Evolutionary conservation across 192 early-diverging fungal species (phyloP), one percentile per base, ranked within the genome.

Genomic region (Umbelopsis vinacea): DNA sequence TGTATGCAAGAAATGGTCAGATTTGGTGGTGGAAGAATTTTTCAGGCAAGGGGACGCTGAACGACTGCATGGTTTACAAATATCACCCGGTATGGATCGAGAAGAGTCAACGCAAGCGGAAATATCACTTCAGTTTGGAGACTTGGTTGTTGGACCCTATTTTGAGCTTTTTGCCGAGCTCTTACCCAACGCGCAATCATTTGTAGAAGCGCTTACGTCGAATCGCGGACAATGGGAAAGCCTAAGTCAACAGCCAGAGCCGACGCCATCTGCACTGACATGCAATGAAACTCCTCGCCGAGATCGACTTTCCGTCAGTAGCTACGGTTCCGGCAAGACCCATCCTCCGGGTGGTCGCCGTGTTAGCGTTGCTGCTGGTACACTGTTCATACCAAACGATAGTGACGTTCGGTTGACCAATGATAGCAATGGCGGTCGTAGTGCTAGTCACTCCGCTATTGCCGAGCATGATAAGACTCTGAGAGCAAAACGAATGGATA

Each of bases 31-130:
- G 6, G 76, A 86, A 67, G 96, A 98, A 75, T 98, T 96, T 55
- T 94, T 94, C 72, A 67, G 83, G 46, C 96, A 98, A 66, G 95
- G 95, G 17, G 95, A 98, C 38, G 69, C 89, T 46, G 96, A 98
- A 73, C 91, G 92, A 76, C 40, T 79, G 10, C 85, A 91, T 29
- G 77, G 82, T 60, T 74, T 98, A 33, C 94, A 92, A 0, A 81
- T 96, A 8, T 93, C 93, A 0, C 95, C 96, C 12, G 93, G 92
- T 74, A 97, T 96, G 95, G 95, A 96, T 79, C 87, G 93, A 24
- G 79, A 87, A 10, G 81, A 87, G 38, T 80, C 85, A 46, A 85
- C 88, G 26, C 94, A 95, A 70, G 82, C 84, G 40, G 85, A 92
- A 52, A 93, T 97, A 57, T 87, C 86, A 24, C 79, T 97, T 8